Evolutionary conservation across 345 rosid genomes (phyloP), one percentile per base, ranked within the genome.

Genomic region (Eucalyptus grandis): DNA sequence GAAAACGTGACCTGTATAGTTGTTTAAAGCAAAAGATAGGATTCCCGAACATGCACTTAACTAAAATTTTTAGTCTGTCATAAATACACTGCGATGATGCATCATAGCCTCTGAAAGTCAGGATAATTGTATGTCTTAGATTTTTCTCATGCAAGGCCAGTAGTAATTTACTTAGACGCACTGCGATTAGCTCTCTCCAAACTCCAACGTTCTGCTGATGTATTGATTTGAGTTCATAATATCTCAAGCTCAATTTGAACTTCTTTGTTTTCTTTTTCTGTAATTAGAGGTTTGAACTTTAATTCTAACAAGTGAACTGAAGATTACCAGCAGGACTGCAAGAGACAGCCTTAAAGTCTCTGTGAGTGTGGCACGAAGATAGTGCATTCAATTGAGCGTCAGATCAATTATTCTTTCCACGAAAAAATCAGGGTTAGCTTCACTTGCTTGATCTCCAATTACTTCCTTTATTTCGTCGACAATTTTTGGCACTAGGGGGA

Each of bases 341-440:
- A 98, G 98, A 89, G 91, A 94, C 11, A 97, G 92, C 91, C 98
- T 92, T 89, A 96, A 90, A 88, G 98, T 96, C 92, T 97, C 99
- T 19, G 97, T 91, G 88, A 96, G 91, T 11, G 96, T 90, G n/a
- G 98, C 97, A 62, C 95, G 98, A 88, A 97, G 98, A 91, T 96
- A 96, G 37, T 96, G 97, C 98, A 96, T 94, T 53, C 56, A 53
- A 53, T 53, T 83, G 15, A 96, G 95, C 37, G 88, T 90, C 49
- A 47, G 91, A 89, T 94, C 95, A 2, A 91, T 93, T 72, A 96
- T 86, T 31, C 91, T 91, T 43, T 91, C 88, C 46, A 93, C 49
- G 80, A 96, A 96, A 34, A 90, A 93, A 43, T 92, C 91, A 53
- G 90, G 89, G 50, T 90, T 77, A 9, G 86, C 90, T 58, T 90